Evolutionary conservation across 1,284 basidiomycete genomes (phyloP).

Genomic region (Irpex sp.): DNA sequence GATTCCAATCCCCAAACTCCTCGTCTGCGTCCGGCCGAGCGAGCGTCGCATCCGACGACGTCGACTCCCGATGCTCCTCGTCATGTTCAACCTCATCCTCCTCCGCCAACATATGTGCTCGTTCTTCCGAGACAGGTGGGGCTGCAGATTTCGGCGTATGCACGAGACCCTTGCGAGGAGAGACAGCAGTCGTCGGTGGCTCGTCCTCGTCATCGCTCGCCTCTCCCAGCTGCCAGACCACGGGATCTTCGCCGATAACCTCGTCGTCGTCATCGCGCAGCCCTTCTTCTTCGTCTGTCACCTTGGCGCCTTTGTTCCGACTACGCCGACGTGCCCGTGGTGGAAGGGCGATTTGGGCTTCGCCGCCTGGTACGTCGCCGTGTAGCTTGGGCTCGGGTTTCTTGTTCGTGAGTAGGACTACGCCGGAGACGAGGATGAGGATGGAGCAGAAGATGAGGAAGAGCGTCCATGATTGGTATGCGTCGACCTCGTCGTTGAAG

Average conservation of each 20-base stretch:
- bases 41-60: slow-evolving; percentile 35
- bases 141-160: background rate
- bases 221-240: slow-evolving; percentile 62
- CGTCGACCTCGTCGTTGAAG: slow-evolving; percentile 77
- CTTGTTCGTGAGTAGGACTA: slow-evolving; percentile 80
- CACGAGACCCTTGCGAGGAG: slow-evolving; percentile 4
- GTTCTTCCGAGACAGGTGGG: slow-evolving; percentile 13
- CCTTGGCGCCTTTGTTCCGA: slow-evolving; percentile 13
- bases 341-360: slow-evolving; percentile 7
- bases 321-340: slow-evolving; percentile 10
- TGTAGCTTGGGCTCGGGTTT: slow-evolving; percentile 53
- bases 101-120: slow-evolving; percentile 20
- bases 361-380: slow-evolving; percentile 6
- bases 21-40: slow-evolving; percentile 24
- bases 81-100: slow-evolving; percentile 22
- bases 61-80: slow-evolving; percentile 25
- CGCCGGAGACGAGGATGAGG: slow-evolving; percentile 77
- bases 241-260: slow-evolving; percentile 34
- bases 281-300: slow-evolving; percentile 31
- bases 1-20: slow-evolving; percentile 23
- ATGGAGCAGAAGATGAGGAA: slow-evolving; percentile 85
- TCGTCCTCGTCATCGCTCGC: slow-evolving; percentile 55
- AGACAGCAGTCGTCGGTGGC: slow-evolving; percentile 5
- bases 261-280: slow-evolving; percentile 27
- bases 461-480: slow-evolving; percentile 82